Evolutionary conservation across 768 basidiomycete genomes (phyloP), one percentile per base, ranked within the genome.

Genomic region (Termitomyces sp.): DNA sequence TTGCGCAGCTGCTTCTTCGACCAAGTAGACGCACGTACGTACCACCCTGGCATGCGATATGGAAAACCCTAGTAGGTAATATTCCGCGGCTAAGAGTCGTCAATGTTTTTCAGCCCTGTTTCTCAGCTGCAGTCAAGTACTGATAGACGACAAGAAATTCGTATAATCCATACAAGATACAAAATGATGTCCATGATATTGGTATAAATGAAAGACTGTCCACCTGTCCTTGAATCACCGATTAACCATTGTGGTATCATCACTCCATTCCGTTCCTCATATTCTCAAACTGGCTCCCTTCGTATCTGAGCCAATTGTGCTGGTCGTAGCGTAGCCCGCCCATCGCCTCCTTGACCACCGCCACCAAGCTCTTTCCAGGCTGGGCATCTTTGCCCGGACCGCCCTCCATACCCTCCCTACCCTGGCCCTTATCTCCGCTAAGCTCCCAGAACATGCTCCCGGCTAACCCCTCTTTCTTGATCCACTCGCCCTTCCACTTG

Each of bases 361-460:
- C 77, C 20, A 95, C 84, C 63, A 96, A 75, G 65, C 89, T 91
- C 60, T 71, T 69, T 4, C 92, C 87, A 33, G 85, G 82, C 63
- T 88, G 83, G 3, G 79, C 77, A 30, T 88, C 88, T 71, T 94
- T 94, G 2, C 91, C 91, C 1, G 74, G 78, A 2, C 90, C 89
- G 8, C 74, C 72, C 62, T 93, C 90, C 84, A 92, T 87, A 15
- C 83, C 89, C 41, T 88, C 84, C 54, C 89, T 81, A 33, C 70
- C 65, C 5, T 74, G 74, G 1, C 84, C 84, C 70, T 93, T 93
- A 74, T 98, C 96, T 2, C 92, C 93, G 64, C 88, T 89, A 44
- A 96, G 77, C 70, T 95, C 93, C 93, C 92, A 94, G 65, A 88
- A 88, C 97, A 99, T 99, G 57, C 89, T 90, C 0, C 97, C 97